Base-by-base conservation (phyloP, 805 yeast genomes). In the Ogataea thermomethanolica region DNA sequence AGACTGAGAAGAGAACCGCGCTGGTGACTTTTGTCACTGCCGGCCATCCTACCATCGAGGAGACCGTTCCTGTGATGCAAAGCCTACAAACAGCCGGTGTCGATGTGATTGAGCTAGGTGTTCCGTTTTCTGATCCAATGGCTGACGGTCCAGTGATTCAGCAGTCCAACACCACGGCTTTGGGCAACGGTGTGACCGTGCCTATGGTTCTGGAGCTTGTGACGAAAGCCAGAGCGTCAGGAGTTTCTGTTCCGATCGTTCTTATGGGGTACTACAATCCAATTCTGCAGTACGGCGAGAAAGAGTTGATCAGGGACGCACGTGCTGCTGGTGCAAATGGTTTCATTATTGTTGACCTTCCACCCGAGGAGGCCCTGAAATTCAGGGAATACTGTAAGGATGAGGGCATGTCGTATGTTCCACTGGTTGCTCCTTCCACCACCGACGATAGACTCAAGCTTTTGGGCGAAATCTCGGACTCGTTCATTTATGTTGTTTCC, bases 211-310 rank as follows among this genome's bases (percentile, higher is more conserved):
- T 93, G 45, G 89, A 84, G 11, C 59, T 87, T 32, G 86, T 93
- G 20, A 65, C 69, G 43, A 59, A 75, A 51, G 97, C 98, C 24
- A 78, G 99, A 67, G 67, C 65, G 5, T 75, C 71, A 25, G 98
- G 99, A 42, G 87, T 93, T 40, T 78, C 85, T 28, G 78, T 90
- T 13, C 99, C 99, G 14, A 76, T 93, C 41, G 73, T 93, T 32
- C 74, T 93, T 39, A 93, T 93, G 99, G 99, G 99, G 44, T 93
- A 93, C 74, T 93, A 88, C 69, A 93, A 93, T 66, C 99, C 99
- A 11, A 79, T 93, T 50, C 62, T 87, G 60, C 81, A 76, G 50
- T 91, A 83, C 60, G 99, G 97, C 39, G 99, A 93, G 67, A 82
- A 82, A 54, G 72, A 79, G 62, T 72, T 93, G 69, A 78, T 89